Evolutionary conservation across 1,139 yeast genomes (phyloP), one percentile per base, ranked within the genome.

Genomic region (Fermentozyma sake): DNA sequence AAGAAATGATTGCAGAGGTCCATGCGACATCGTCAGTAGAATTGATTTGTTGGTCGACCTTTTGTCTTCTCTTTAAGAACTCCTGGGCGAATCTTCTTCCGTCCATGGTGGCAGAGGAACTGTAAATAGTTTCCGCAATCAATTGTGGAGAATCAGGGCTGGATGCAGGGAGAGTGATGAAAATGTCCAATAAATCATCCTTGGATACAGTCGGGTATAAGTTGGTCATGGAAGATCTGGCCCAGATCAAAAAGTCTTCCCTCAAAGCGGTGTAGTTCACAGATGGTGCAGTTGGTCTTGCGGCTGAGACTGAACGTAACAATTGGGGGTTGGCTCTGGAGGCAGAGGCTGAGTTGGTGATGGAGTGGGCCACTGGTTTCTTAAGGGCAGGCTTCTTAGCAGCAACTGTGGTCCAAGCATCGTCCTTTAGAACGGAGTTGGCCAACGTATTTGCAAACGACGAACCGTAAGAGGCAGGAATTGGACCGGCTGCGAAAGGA

Each of bases 71-170:
- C 58, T 81, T 83, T 52, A 82, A 64, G 52, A 91, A 91, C 49
- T 91, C 98, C 34, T 73, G 76, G 1, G 97, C 95, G 63, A 89
- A 91, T 39, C 95, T 72, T 51, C 96, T 78, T 13, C 97, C 98
- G 52, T 91, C 96, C 85, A 91, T 79, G 3, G 93, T 82, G 3
- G 93, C 75, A 16, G 96, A 84, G 41, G 91, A 84, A 27, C 93
- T 78, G 58, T 87, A 89, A 36, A 91, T 79, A 9, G 96, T 85
- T 52, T 91, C 98, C 3, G 95, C 80, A 49, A 91, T 87, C 50
- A 91, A 84, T 51, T 81, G 95, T 26, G 72, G 67, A 1, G 95
- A 77, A 42, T 87, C 96, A 5, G 67, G 44, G 25, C 76, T 75
- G 21, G 50, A 53, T 11, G 75, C 59, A 20, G 97, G 96, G 38